Evolutionary conservation across 2,329 filamentous ascomycete species (phyloP), one percentile per base, ranked within the genome.

Genomic region (Dactylellina sp.): DNA sequence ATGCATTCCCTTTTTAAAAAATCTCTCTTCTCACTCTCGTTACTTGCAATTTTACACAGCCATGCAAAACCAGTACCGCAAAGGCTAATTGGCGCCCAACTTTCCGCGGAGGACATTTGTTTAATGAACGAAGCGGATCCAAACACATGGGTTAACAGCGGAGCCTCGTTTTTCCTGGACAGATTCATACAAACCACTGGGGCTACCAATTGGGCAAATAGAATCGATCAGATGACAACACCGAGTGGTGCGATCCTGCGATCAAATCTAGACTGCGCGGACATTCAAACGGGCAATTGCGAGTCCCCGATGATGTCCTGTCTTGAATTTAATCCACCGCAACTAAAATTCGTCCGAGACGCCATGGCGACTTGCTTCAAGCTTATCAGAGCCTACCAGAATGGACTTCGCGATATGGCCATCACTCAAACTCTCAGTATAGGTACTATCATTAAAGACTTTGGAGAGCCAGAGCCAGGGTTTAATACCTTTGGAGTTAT

Each of bases 151-250:
- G 16, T 14, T 14, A 9, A 32, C 39, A 60, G 56, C 40, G 56
- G 56, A 11, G 56, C 56, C 28, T 28, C 56, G 7, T 28, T 35
- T 22, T 47, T 60, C 24, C 56, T 60, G 14, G 56, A 60, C 35
- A 32, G 14, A 4, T 60, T 60, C 22, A 60, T 60, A 47, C 4
- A 7, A 16, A 18, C 5, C 11, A 18, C 47, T 32, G 24, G 40
- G 9, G 20, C 56, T 2, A 3, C 7, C 2, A 16, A 60, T 46
- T 60, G 56, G 56, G 9, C 20, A 1, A 28, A 60, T 2, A 22
- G 32, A 2, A 20, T 60, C 24, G 56, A 60, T 47, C 39, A 47
- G 39, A 46, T 46, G 56, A 46, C 24, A 3, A 46, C 42, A 35
- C 3, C 14, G 20, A 24, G 28, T 40, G 56, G 56, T 7, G 9